Conservation (phyloP, 441 rosid species). For the Aquilaria agallochum region DNA sequence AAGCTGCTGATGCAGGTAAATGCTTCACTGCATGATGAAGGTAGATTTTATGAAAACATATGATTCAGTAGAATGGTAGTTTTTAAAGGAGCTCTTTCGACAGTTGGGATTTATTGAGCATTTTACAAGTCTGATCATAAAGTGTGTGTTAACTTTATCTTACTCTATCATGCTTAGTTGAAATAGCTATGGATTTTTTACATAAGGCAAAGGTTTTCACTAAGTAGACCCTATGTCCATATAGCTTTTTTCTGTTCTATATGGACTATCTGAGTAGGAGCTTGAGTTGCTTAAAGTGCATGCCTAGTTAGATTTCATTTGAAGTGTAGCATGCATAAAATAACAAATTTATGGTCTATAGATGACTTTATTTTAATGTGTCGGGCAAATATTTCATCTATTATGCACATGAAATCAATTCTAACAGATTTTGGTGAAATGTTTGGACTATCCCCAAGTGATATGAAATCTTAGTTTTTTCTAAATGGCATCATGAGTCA, state of each 20-base stretch:
- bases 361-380: background rate
- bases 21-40: background rate
- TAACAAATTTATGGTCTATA: background rate
- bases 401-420: no score
- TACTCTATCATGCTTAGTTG: background rate
- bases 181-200: background rate
- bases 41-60: background rate
- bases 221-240: background rate
- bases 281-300: background rate
- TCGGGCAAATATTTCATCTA: background rate
- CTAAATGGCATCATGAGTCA: background rate
- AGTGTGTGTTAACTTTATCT: no score
- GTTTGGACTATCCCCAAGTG: background rate
- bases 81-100: no score
- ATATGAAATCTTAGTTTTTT: no score
- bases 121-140: background rate
- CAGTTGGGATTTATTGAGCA: background rate
- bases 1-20: no score
- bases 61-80: background rate
- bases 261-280: background rate
- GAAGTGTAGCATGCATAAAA: background rate
- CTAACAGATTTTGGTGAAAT: background rate
- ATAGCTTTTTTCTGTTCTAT: no score
- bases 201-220: background rate
- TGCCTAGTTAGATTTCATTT: background rate